These are phyloP conservation scores for Rhinocladiella similis DNA, from an alignment of 2,329 filamentous ascomycete genomes.

Conservation along the genomic window DNA sequence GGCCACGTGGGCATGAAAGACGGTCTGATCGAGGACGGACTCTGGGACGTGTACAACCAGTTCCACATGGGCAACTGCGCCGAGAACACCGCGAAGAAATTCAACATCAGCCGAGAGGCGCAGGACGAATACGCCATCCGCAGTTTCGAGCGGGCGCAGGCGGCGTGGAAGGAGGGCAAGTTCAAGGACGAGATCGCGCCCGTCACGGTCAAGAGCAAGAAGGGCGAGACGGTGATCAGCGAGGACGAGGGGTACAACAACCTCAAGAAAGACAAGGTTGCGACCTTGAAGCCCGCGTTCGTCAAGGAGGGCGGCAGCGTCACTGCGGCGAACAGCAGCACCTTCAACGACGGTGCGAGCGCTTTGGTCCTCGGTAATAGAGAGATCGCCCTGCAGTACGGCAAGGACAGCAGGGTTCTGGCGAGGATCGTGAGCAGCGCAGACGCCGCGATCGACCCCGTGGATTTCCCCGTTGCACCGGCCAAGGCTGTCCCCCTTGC, in stretches of 20 bases:
- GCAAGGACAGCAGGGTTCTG: conserved; percentile 74
- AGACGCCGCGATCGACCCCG: conserved; percentile 84
- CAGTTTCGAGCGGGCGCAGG: conserved; percentile 86
- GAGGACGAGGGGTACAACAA: conserved; percentile 89
- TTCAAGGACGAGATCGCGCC: conserved; percentile 90
- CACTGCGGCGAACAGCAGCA: conserved; percentile 91
- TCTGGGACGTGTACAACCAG: conserved; percentile 95
- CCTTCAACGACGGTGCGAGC: conserved; percentile 90
- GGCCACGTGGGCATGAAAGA: conserved; percentile 87
- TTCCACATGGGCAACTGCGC: conserved; percentile 98
- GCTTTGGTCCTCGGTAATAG: conserved; percentile 83
- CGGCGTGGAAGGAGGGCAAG: conserved; percentile 77
- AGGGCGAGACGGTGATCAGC: conserved; percentile 76
- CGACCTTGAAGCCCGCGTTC: conserved; percentile 87
- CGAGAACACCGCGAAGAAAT: conserved; percentile 89
- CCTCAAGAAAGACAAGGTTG: conserved; percentile 81
- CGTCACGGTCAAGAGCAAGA: conserved; percentile 79
- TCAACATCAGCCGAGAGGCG: conserved; percentile 74
- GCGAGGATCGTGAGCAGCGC: conserved; percentile 82
- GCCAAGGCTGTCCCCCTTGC: conserved; percentile 90
- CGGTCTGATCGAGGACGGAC: conserved; percentile 87
- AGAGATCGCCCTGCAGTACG: conserved; percentile 77
- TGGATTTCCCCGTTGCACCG: conserved; percentile 93
- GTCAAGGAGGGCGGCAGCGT: conserved; percentile 82
- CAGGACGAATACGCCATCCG: conserved; percentile 90